Base-by-base conservation (phyloP, 768 basidiomycete genomes). In the Terana coerulea region DNA sequence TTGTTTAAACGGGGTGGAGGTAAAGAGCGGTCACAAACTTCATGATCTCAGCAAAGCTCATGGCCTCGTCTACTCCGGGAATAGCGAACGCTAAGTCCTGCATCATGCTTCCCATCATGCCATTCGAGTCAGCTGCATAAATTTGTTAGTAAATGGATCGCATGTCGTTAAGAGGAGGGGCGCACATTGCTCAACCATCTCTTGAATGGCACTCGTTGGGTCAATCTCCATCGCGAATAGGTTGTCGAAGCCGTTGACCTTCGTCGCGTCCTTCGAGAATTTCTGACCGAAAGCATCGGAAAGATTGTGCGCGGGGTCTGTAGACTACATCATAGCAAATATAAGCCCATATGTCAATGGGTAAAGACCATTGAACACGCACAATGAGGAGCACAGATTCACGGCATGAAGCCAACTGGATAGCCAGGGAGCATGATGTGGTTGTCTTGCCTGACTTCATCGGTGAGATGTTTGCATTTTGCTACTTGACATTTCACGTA, bases 11-110 rank as follows among this genome's bases (percentile, higher is more conserved):
- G 25, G 25, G 33, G 40, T 22, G 15, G 3, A 19, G 41, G 10
- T 41, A 21, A 17, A 41, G 31, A 14, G 37, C 19, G 14, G 5
- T 5, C 10, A 72, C 83, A 51, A 53, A 97, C 95, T 98, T 99
- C 97, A 98, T 99, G 68, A 99, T 97, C 69, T 99, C 97, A 0
- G 97, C 97, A 61, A 99, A 99, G 57, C 93, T 94, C 97, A 99
- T 98, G 3, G 97, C 97, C 71, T 99, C 97, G 63, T 99, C 97
- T 11, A 99, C 95, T 72, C 97, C 97, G 0, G 97, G 97, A 52
- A 99, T 98, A 2, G 97, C 94, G 64, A 99, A 99, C 0, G 97
- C 97, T 37, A 99, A 79, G 72, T 99, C 97, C 69, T 99, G 97
- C 92, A 99, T 97, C 94, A 99, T 98, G 56, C 88, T 84, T 40